A percentile compares a stretch with the other conserved stretches of the same genome.
Conservation (phyloP, 140 eudicot species). For the Artemisia princeps region DNA sequence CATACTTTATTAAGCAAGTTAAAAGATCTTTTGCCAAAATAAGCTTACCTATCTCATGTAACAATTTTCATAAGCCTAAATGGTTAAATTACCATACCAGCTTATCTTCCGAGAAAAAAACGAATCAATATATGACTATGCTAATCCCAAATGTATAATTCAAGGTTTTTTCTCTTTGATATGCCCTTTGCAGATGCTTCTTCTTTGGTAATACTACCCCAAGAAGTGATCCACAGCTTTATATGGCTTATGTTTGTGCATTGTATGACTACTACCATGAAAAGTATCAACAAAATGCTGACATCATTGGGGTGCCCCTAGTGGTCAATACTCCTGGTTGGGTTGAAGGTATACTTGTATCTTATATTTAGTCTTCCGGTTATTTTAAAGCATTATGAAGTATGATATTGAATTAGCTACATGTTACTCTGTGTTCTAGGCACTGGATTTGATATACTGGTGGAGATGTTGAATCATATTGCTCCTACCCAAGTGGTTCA, state of each 20-base stretch:
- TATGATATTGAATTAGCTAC: not conserved
- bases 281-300: conserved; percentile 26
- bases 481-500: conserved; percentile 66
- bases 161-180: not conserved
- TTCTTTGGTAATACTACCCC: conserved; percentile 69
- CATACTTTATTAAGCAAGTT: no score
- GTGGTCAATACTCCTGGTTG: conserved; percentile 77
- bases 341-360: conserved; percentile 60
- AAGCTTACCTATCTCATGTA: no score
- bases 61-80: no score
- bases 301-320: conserved; percentile 45
- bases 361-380: not conserved
- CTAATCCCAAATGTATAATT: no score
- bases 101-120: no score
- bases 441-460: conserved; percentile 49
- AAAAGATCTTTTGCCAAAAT: no score
- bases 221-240: conserved; percentile 50
- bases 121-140: no score
- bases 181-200: conserved; percentile 52
- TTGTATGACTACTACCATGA: conserved; percentile 51
- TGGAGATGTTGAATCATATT: conserved; percentile 49
- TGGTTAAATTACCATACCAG: no score
- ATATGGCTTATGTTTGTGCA: conserved; percentile 38
- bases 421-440: conserved; percentile 32
- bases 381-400: not conserved